phyloP scores from a whole-genome alignment of 768 basidiomycete genomes.

The Boletus coccyginus region DNA sequence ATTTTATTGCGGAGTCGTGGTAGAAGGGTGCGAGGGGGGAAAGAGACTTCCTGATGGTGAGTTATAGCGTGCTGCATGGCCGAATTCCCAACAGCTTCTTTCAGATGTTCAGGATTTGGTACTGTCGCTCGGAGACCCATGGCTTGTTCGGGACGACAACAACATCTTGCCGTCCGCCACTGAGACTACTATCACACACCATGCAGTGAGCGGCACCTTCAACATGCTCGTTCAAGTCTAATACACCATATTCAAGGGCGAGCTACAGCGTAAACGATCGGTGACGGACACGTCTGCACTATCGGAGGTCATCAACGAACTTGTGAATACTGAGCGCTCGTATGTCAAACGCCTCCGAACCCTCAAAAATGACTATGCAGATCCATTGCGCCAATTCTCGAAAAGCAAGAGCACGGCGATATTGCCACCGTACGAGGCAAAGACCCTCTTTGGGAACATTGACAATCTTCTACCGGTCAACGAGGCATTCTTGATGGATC shows the following conservation, averaged over 20 bases:
- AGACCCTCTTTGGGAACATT: slow-evolving; percentile 90
- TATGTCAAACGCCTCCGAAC: slow-evolving; percentile 82
- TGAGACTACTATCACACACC: slow-evolving; percentile 36
- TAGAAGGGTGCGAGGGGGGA: slow-evolving; percentile 77
- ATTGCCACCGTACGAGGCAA: slow-evolving; percentile 87
- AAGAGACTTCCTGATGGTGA: slow-evolving; percentile 66
- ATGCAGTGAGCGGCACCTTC: slow-evolving; percentile 40
- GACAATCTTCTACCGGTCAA: slow-evolving; percentile 89
- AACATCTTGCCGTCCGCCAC: slow-evolving; percentile 45
- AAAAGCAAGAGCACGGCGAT: slow-evolving; percentile 82
- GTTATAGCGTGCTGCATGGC: slow-evolving; percentile 8
- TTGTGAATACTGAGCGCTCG: slow-evolving; percentile 84
- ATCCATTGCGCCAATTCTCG: slow-evolving; percentile 85
- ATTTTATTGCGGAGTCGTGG: slow-evolving; percentile 87
- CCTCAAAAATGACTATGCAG: slow-evolving; percentile 86
- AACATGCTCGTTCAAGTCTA: slow-evolving; percentile 5
- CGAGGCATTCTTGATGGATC: slow-evolving; percentile 76
- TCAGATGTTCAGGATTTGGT: slow-evolving; percentile 79
- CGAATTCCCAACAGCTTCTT: slow-evolving; percentile 10
- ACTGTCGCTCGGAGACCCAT: slow-evolving; percentile 68
- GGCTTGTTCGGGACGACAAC: slow-evolving; percentile 50
- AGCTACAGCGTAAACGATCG: slow-evolving; percentile 48
- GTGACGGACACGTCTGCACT: slow-evolving; percentile 65
- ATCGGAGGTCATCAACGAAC: slow-evolving; percentile 75
- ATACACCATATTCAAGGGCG: slow-evolving; percentile 22